These are phyloP conservation scores for Cytospora piceicola DNA, from an alignment of 2,329 filamentous ascomycete genomes.

Conservation along the genomic window DNA sequence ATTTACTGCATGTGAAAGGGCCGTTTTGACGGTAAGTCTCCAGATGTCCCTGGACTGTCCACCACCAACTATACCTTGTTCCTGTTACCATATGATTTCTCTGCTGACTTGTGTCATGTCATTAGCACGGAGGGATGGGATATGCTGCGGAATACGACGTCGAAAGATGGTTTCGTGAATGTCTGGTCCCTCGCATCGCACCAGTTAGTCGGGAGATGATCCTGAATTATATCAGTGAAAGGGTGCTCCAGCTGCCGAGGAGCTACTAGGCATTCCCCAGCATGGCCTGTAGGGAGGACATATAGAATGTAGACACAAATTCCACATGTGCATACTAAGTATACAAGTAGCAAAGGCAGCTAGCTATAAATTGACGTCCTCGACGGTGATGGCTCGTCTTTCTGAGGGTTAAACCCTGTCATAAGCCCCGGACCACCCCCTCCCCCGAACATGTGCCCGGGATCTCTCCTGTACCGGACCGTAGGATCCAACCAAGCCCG, in stretches of 20 bases:
- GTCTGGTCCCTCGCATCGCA: slow-evolving; percentile 66
- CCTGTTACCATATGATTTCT: not conserved
- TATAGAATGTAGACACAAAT: no score
- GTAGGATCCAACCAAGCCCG: slow-evolving; percentile 16
- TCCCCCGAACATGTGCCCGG: not conserved
- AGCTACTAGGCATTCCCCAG: slow-evolving; percentile 54
- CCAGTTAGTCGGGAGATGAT: slow-evolving; percentile 75
- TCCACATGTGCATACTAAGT: no score
- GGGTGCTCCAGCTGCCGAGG: slow-evolving; percentile 66
- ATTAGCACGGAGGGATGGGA: slow-evolving; percentile 62
- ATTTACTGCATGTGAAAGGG: slow-evolving; percentile 64
- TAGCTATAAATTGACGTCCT: no score
- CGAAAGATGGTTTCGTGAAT: slow-evolving; percentile 67
- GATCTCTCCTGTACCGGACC: slow-evolving; percentile 10
- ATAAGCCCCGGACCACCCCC: no score
- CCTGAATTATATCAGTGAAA: slow-evolving; percentile 72
- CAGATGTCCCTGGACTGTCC: no score
- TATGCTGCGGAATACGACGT: slow-evolving; percentile 69
- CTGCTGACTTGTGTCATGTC: not conserved
- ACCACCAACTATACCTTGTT: no score
- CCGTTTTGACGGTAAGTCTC: slow-evolving; percentile 50
- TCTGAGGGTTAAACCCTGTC: not conserved
- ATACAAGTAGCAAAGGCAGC: no score
- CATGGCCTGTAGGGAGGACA: not conserved
- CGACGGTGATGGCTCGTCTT: no score